Evolutionary conservation across 768 basidiomycete genomes (phyloP), one percentile per base, ranked within the genome.

Genomic region (Boletellus sp.): DNA sequence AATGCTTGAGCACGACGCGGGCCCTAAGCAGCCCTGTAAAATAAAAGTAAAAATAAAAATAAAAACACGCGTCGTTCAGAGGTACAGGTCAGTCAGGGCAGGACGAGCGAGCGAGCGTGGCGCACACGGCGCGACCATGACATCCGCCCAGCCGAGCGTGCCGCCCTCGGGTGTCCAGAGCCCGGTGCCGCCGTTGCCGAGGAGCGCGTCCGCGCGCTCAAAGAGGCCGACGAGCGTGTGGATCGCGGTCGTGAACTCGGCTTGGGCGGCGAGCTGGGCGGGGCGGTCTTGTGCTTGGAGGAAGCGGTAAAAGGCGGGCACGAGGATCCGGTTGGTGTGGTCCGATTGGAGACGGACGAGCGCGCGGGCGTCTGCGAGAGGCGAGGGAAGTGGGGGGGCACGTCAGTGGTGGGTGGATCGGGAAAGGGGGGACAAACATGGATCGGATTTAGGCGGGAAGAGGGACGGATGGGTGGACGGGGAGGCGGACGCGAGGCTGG

Each of bases 271-370:
- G 40, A 76, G 74, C 61, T 87, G 85, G 1, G 78, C 72, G 4
- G 65, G 66, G 9, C 61, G 46, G 7, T 80, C 80, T 65, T 86
- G 87, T 0, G 85, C 82, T 69, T 89, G 86, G 24, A 90, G 74
- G 57, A 75, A 87, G 24, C 85, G 79, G 58, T 88, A 88, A 66
- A 89, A 90, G 0, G 83, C 75, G 7, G 87, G 86, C 3, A 90
- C 74, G 35, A 89, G 62, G 8, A 68, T 61, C 4, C 86, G 82
- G 49, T 77, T 83, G 64, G 85, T 72, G 57, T 84, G 80, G 65
- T 89, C 87, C 11, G 76, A 72, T 63, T 87, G 83, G 15, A 89
- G 77, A 13, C 84, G 79, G 13, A 83, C 75, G 17, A 87, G 73
- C 4, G 81, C 84, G 1, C 84, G 76, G 0, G 84, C 80, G 64